Evolutionary conservation across 441 rosid species (phyloP), one percentile per base, ranked within the genome.

Genomic region (Gossypium davidsonii): DNA sequence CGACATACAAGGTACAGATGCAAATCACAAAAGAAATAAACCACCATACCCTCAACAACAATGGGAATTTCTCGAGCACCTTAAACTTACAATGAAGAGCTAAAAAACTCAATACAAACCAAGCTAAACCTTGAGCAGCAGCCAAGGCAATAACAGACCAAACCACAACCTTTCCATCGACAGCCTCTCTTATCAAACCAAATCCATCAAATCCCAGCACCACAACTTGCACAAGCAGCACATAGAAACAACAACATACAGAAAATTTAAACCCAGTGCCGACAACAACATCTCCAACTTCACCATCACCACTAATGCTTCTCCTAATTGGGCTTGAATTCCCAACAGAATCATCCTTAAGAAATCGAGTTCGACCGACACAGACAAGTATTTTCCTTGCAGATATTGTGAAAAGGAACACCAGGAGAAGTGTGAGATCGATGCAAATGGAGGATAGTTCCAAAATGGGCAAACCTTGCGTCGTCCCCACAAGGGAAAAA

Each of bases 31-130:
- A 96, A 9, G 97, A 81, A 78, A 86, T 53, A 63, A 86, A 65
- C 97, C 99, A 96, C 99, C 99, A 93, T 60, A 88, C 63, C 84
- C 99, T 89, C 80, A 90, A 73, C 83, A 96, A 79, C 49, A 85
- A 56, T 2, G 99, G 97, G 82, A 96, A 87, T 80, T 85, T 91
- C 89, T 90, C 95, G 2, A 83, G 82, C 20, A 81, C 78, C 75
- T 93, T 93, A 72, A 88, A 90, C 77, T 91, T 91, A 82, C 92
- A 90, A 74, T 90, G 94, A 75, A 96, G 85, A 85, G 87, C 84
- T 10, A 82, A 86, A 79, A 86, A 87, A 81, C 93, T 89, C 82
- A 93, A 71, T 25, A 90, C 83, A 76, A 86, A 78, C 99, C 97
- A 95, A 76, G 98, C 90, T 81, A 95, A 83, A 76, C 89, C 79